Base-by-base conservation (phyloP, 192 early-diverging fungal species). In the Spinellus fusiger region DNA sequence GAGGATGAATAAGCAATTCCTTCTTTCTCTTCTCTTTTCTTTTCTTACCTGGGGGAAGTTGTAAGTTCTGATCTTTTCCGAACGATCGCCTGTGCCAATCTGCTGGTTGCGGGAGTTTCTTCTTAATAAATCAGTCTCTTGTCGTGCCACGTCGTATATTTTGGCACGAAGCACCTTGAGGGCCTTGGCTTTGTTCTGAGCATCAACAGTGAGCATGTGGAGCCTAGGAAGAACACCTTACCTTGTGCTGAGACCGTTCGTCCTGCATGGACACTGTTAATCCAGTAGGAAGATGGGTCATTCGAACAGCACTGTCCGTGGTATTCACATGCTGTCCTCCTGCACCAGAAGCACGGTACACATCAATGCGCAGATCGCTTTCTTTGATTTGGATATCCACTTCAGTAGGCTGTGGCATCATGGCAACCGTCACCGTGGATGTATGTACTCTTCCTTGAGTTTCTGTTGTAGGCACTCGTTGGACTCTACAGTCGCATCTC, bases 311-410 rank as follows among this genome's bases (percentile, higher is more conserved):
- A 64, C 86, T 89, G 54, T 97, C 94, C 0, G 96, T 96, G 3
- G 88, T 97, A 54, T 96, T 98, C 6, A 97, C 94, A 66, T 96
- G 94, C 80, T 92, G 90, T 15, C 90, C 90, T n/a, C 90, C 90
- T n/a, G 85, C 81, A 12, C 90, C 90, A 13, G 84, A 86, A 25
- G 90, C 84, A 5, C 90, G 75, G 61, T 83, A 90, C 28, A 83
- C 78, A 55, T 92, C 90, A 26, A 90, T 78, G 1, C 84, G 75
- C 5, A 92, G 67, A 51, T 90, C 88, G 0, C 70, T 64, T 18
- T 88, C 86, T 3, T 75, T 75, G 23, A 92, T 78, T 48, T 84
- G 79, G 13, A 89, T 78, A 31, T 89, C 77, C 4, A 89, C 84
- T 35, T 90, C 77, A 18, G 83, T 79, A 5, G 90, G 83, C 38